Evolutionary conservation across 164 flowering plant genomes (phyloP), one percentile per base, ranked within the genome.

Genomic region (Houttuynia cordata): DNA sequence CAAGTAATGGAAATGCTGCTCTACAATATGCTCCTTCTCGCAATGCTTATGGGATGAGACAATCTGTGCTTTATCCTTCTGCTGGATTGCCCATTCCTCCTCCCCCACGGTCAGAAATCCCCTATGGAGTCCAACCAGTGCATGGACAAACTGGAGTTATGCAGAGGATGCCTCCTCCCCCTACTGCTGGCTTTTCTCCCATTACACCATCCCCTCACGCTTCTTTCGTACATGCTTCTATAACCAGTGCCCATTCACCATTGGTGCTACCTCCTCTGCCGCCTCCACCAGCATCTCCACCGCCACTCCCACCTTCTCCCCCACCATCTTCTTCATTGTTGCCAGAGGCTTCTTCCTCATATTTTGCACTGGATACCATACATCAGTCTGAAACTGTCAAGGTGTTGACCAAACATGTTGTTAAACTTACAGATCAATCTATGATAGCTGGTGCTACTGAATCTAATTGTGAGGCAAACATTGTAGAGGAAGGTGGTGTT

Each of bases 11-110:
- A 34, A 68, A 61, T 42, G 24, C 70, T 24, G 57, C n/a, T 22
- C 62, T 75, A 12, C 72, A 66, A 19, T 73, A 68, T 47, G 49
- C 66, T 58, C 59, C 70, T 15, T 67, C 67, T 56, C 45, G 59
- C 50, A 76, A 75, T 41, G 23, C 58, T 9, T 79, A 71, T 39
- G 73, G 63, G 54, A 53, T 63, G 45, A 72, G 69, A 51, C 71
- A 70, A 45, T 39, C 62, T 55, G 57, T 57, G 55, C 40, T 70
- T 14, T 61, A 56, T 39, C 80, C 75, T 45, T 75, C 75, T 55
- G 71, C 76, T 56, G 53, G 58, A n/a, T 71, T 72, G 58, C 80
- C 65, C 21, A 30, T 76, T 15, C 81, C 77, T 7, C 81, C 81
- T 59, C 76, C 73, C 51, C 64, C 74, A 22, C 81, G 74, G 56